Evolutionary conservation across 345 rosid genomes (phyloP).

Genomic region (Xanthoceras sorbifolium): DNA sequence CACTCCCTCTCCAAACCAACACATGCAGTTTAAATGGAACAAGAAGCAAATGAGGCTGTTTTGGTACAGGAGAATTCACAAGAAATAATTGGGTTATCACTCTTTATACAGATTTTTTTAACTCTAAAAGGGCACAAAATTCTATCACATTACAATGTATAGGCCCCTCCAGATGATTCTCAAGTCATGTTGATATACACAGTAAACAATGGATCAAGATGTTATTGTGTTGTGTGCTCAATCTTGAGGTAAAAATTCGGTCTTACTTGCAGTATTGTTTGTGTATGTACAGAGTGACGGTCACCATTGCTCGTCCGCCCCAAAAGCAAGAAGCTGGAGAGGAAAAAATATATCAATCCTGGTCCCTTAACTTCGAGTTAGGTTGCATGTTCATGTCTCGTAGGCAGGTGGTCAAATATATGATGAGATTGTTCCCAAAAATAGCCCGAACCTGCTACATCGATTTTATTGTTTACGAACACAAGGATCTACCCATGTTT

Average conservation of each 20-base stretch:
- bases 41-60: not conserved
- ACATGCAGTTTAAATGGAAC: not conserved
- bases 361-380: not conserved
- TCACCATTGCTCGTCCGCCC: not conserved
- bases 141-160: not conserved
- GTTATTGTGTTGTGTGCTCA: not conserved
- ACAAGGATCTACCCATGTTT: not conserved
- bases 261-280: not conserved
- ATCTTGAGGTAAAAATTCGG: not conserved
- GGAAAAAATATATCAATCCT: not conserved
- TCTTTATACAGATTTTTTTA: no score
- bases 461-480: not conserved
- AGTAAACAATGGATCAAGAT: not conserved
- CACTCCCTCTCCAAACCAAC: not conserved
- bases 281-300: not conserved
- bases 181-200: not conserved
- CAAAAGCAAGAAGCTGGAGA: not conserved
- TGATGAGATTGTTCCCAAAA: not conserved
- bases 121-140: not conserved
- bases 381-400: not conserved
- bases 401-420: not conserved
- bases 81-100: no score
- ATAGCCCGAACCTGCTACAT: not conserved
- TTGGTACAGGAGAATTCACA: no score
- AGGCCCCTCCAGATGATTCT: not conserved